Base-by-base conservation (phyloP, 2,329 filamentous ascomycete genomes). In the Xylariaceae sp. region DNA sequence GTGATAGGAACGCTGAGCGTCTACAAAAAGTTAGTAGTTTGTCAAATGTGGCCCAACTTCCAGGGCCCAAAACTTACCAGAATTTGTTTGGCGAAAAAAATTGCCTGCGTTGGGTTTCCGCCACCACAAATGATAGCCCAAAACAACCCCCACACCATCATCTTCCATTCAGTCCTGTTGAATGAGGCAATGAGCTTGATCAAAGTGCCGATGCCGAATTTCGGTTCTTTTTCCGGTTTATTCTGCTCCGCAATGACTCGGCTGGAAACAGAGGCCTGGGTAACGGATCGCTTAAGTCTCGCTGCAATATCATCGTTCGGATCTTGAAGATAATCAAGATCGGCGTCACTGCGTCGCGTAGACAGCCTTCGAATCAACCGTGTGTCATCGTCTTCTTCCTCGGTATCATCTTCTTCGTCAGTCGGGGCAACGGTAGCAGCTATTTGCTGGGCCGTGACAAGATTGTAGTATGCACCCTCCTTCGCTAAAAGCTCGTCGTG, bases 41-140 rank as follows among this genome's bases (percentile, higher is more conserved):
- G 41, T 36, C 53, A 22, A 38, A 54, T 19, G 13, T 16, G 17
- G 17, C 18, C 17, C 59, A 43, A 18, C 5, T 34, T 10, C 49
- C 18, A 14, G 31, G 42, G 69, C 72, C 7, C 86, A 82, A 12
- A 94, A 77, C 9, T 84, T 82, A 54, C 66, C 50, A 83, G 82
- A 69, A 97, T 92, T 52, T 90, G 82, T 71, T 97, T 96, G 63
- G 91, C 87, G 64, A 97, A 95, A 71, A 97, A 87, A 58, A 97
- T 83, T 58, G 88, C 81, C 64, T 86, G 81, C 0, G 80, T 83
- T 11, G 89, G 89, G 66, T 96, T 91, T 47, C 87, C 90, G 54
- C 84, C 87, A 69, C 91, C 92, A 54, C 87, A 88, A 57, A 96
- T 84, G 64, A 87, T 78, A 19, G 87, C 85, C 67, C 87, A 90